Evolutionary conservation across 257 asterid species (phyloP), one percentile per base, ranked within the genome.

Genomic region (Avicennia marina): DNA sequence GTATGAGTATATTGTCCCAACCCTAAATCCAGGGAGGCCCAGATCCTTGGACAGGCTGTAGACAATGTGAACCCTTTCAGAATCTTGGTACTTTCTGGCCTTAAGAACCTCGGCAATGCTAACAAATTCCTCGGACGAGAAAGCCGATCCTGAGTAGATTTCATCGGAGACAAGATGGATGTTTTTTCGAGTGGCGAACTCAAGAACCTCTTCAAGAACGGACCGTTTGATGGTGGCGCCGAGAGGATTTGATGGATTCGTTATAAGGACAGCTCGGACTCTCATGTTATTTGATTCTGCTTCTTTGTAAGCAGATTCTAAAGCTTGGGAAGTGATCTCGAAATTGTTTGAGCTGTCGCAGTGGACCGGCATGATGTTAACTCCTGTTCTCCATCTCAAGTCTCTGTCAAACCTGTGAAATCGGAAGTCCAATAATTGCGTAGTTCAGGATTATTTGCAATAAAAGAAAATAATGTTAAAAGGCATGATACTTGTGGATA

Each of bases 301-400:
- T 7, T 34, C 48, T 2, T 32, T 2, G 42, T 61, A 61, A 13
- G 66, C 66, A 1, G 46, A 49, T 20, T 60, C 65, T 32, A 60
- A 22, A 4, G 65, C 42, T 44, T 29, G 24, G 21, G 12, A 20
- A 32, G 65, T 60, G 8, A 60, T 44, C 31, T 60, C 32, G 36
- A 60, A 60, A 22, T 46, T 46, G 41, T 44, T 60, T 10, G 65
- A 45, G 38, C 56, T 45, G 11, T 60, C 43, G 38, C 65, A 45
- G n/a, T 44, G 56, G 22, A 60, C 20, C 20, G 49, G 49, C 6
- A 43, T 21, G 29, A 73, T 67, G 49, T 68, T 65, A 17, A 76
- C 81, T 34, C 81, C 78, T 0, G 82, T 76, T 72, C 82, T 53
- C 82, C 82, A 76, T 4, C 79, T 48, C 7, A 76, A 50, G 66